Conservation (phyloP, 129 eudicot species). For the Gnaphalium uliginosum region DNA sequence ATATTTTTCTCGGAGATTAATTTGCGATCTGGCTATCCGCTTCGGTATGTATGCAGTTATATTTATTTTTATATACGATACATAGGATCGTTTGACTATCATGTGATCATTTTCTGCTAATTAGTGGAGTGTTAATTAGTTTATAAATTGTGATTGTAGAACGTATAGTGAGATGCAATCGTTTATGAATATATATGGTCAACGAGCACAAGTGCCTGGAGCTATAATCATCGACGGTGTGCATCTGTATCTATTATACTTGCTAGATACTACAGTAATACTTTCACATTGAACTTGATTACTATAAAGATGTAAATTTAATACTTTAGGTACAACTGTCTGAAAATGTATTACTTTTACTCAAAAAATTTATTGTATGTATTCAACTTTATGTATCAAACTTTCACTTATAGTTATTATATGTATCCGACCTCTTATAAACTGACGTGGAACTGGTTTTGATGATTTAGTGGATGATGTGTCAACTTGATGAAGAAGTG, state of each 20-base stretch:
- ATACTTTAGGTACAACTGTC: background rate
- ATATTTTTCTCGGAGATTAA: conserved; percentile 72
- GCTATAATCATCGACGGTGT: conserved; percentile 86
- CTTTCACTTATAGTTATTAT: too few relatives aligned
- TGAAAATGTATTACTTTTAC: background rate
- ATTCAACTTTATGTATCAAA: too few relatives aligned
- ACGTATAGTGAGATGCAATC: conserved; percentile 50
- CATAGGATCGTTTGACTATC: too few relatives aligned
- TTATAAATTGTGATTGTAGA: conserved; percentile 48
- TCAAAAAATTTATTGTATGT: too few relatives aligned
- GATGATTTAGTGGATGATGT: too few relatives aligned
- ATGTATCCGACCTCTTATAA: too few relatives aligned
- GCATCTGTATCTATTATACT: conserved; percentile 8
- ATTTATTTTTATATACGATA: too few relatives aligned
- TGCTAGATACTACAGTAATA: background rate
- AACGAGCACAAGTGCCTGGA: conserved; percentile 76
- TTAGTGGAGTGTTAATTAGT: background rate
- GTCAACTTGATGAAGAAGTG: too few relatives aligned
- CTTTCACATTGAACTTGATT: background rate
- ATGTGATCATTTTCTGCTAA: background rate
- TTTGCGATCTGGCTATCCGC: conserved; percentile 68
- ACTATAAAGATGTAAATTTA: background rate
- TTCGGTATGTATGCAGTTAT: conserved; percentile 40
- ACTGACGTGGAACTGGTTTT: too few relatives aligned
- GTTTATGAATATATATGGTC: conserved; percentile 75